Conservation (phyloP, 768 basidiomycete genomes). For the Obba rivulosa region DNA sequence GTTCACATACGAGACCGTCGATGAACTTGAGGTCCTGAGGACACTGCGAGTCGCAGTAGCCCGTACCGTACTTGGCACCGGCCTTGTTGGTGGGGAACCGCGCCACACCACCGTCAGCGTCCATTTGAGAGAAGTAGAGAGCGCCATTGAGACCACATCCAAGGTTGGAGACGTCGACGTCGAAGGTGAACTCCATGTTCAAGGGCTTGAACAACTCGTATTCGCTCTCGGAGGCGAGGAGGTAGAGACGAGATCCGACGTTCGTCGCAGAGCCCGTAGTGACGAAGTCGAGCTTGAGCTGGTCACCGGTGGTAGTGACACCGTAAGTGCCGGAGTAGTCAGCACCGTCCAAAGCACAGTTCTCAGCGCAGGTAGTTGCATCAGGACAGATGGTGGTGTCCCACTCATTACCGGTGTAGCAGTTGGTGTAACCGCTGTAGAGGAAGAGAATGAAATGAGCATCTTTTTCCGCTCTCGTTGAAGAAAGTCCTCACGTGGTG, state of each 20-base stretch:
- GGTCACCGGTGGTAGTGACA: conserved; percentile 27
- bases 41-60: conserved; percentile 62
- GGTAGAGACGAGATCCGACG: conserved; percentile 40
- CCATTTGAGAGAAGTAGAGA: conserved; percentile 58
- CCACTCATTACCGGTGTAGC: conserved; percentile 55
- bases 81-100: conserved; percentile 51
- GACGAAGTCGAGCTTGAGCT: conserved; percentile 28
- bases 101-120: conserved; percentile 47
- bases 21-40: conserved; percentile 58
- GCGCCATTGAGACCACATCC: conserved; percentile 59
- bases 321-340: conserved; percentile 29
- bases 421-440: conserved; percentile 32
- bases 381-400: conserved; percentile 47
- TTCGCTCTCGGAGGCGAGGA: conserved; percentile 32
- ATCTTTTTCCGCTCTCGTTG: conserved; percentile 20
- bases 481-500: neutral
- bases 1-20: conserved; percentile 39
- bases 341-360: conserved; percentile 30
- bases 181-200: conserved; percentile 56
- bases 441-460: conserved; percentile 6
- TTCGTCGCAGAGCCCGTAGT: conserved; percentile 22
- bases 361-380: conserved; percentile 38
- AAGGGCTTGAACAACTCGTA: conserved; percentile 48
- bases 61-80: conserved; percentile 58
- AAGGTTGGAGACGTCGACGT: conserved; percentile 53